Evolutionary conservation across 2,329 filamentous ascomycete species (phyloP).

Genomic region (Fusarium udum): DNA sequence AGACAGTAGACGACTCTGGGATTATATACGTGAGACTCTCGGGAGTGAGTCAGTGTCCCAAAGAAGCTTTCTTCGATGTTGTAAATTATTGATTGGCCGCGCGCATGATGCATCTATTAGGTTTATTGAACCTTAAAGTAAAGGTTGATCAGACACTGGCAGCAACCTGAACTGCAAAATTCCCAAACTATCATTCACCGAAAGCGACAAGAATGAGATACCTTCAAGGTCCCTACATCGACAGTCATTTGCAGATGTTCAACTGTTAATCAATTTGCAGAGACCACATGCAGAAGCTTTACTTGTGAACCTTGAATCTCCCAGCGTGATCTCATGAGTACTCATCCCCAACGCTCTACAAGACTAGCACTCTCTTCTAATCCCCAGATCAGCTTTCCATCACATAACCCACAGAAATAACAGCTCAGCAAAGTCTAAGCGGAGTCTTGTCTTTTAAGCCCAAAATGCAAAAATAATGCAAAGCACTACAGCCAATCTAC

Average conservation of each 20-base stretch:
- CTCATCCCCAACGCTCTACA: fast-evolving
- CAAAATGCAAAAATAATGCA: too few relatives aligned
- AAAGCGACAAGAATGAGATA: neutral
- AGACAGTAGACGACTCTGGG: neutral
- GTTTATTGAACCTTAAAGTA: neutral
- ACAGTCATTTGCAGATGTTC: neutral
- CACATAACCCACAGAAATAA: fast-evolving
- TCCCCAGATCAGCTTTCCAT: neutral
- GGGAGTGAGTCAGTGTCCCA: too few relatives aligned
- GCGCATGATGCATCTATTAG: neutral
- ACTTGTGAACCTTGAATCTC: too few relatives aligned
- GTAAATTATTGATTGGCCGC: neutral
- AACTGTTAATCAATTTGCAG: too few relatives aligned
- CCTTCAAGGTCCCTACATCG: fast-evolving
- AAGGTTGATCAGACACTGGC: neutral
- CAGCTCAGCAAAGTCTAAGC: fast-evolving
- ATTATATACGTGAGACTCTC: neutral
- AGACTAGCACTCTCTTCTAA: fast-evolving
- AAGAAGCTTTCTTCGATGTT: neutral
- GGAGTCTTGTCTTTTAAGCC: fast-evolving
- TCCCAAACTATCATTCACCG: fast-evolving
- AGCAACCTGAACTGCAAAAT: neutral
- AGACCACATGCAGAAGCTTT: neutral
- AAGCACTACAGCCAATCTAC: neutral
- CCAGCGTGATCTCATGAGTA: neutral